Base-by-base conservation (phyloP, 2,329 filamentous ascomycete species). In the Aaosphaeria pasadenensis region DNA sequence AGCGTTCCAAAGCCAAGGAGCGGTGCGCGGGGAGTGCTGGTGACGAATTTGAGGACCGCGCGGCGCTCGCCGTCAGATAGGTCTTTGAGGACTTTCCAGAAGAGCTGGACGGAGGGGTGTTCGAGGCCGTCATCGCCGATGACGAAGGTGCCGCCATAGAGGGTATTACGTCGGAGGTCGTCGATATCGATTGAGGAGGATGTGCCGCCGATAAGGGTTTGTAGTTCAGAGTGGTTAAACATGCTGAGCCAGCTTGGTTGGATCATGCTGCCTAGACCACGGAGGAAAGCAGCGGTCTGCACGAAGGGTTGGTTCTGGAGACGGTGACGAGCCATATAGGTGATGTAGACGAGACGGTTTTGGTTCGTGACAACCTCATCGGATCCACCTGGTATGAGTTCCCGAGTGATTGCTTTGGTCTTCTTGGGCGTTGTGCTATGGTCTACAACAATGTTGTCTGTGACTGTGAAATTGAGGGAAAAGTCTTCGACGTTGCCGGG, bases 161-260 rank as follows among this genome's bases (percentile, higher is more conserved):
- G 71, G 0, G 94, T 97, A 71, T 97, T 88, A 46, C 77, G 78
- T 28, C 91, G 84, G 38, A 97, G 78, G 67, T 99, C 94, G 30
- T 87, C 83, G 33, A 99, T 80, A 62, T 96, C 87, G 49, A 99
- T 95, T 52, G 89, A 85, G 7, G 86, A 86, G 30, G 85, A 86
- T 59, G 95, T 91, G 39, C 94, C 94, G 45, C 91, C 89, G 11
- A 99, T 88, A 5, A 99, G 84, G 1, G 89, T 94, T 72, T 97
- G 94, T 4, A 99, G 80, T 69, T 99, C 94, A 3, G 84, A 84
- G 68, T 96, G 92, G 70, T 99, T 99, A 77, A 99, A 99, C 94
- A 99, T 97, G 60, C 87, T 91, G 4, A 99, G 80, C 94, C 94
- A 99, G 4, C 84, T 83, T 0, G 92, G 91, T 49, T 91, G 87